These are phyloP conservation scores for Nematodospora anomalae DNA, from an alignment of 1,139 yeast genomes.

Conservation along the genomic window DNA sequence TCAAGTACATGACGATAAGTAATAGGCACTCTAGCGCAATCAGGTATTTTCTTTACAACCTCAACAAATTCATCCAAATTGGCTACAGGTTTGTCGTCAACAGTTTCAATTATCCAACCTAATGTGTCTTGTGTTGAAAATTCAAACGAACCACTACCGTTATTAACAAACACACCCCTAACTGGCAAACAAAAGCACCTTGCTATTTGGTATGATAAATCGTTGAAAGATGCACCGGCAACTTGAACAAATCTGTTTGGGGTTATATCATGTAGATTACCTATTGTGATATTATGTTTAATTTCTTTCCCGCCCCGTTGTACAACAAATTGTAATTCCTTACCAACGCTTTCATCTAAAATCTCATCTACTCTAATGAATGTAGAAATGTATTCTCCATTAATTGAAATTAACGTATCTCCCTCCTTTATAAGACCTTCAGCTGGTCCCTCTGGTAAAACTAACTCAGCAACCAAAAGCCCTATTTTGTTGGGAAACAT, in stretches of 20 bases:
- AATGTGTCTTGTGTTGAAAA: constrained; percentile 57
- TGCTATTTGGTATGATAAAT: constrained; percentile 85
- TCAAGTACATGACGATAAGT: constrained; percentile 79
- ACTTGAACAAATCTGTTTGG: constrained; percentile 81
- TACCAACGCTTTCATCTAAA: constrained; percentile 69
- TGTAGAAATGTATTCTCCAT: constrained; percentile 63
- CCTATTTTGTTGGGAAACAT: constrained; percentile 78
- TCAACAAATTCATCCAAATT: constrained; percentile 73
- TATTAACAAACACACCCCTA: constrained; percentile 76
- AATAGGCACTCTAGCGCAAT: constrained; percentile 68
- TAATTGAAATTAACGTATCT: constrained; percentile 75
- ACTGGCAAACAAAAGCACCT: constrained; percentile 82
- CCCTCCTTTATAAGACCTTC: constrained; percentile 77
- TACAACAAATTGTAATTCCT: constrained; percentile 55
- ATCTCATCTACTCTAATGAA: constrained; percentile 85
- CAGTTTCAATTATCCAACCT: constrained; percentile 73
- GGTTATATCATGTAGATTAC: constrained; percentile 77
- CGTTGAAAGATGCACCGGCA: constrained; percentile 84
- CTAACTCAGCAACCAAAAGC: constrained; percentile 77
- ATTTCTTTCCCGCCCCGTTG: constrained; percentile 74
- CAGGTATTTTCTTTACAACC: constrained; percentile 78
- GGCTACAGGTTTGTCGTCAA: constrained; percentile 74
- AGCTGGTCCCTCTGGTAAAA: constrained; percentile 87
- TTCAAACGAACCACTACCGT: constrained; percentile 77
- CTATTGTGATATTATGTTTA: constrained; percentile 53